Conservation (phyloP, 2,329 filamentous ascomycete genomes). For the Neoarthrinium moseri region DNA sequence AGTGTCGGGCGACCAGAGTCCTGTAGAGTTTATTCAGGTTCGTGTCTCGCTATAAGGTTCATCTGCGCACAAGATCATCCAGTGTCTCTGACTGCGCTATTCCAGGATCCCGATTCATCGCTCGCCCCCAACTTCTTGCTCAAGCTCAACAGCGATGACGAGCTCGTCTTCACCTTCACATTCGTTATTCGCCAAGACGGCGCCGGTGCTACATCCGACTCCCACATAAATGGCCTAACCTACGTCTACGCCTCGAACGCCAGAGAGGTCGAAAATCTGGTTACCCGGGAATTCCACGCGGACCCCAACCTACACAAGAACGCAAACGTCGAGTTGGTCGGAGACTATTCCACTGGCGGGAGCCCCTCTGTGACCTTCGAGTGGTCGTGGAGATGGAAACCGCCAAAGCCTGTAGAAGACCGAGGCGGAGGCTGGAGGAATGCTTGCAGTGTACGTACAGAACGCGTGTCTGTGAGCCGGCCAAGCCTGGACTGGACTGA, state of each 20-base stretch:
- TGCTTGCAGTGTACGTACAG: constrained; percentile 81
- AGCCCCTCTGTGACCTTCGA: constrained; percentile 82
- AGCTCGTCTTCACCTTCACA: constrained; percentile 89
- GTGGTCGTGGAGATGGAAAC: constrained; percentile 97
- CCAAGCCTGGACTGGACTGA: constrained; percentile 22
- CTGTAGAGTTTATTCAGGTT: constrained; percentile 92
- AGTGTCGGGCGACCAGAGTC: constrained; percentile 68
- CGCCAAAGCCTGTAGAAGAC: constrained; percentile 79
- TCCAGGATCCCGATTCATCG: constrained; percentile 73
- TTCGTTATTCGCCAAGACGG: constrained; percentile 71
- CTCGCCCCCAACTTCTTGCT: constrained; percentile 73
- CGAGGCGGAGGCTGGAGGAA: constrained; percentile 92
- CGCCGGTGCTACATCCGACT: constrained; percentile 60
- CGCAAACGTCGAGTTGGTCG: constrained; percentile 91
- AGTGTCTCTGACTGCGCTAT: constrained; percentile 15
- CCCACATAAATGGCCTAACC: constrained; percentile 82
- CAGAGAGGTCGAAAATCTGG: constrained; percentile 87
- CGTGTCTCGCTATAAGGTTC: constrained; percentile 22
- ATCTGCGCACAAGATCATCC: constrained; percentile 8
- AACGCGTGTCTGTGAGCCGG: too few relatives aligned
- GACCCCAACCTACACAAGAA: constrained; percentile 98
- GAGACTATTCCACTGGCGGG: constrained; percentile 84
- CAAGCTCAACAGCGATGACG: constrained; percentile 86
- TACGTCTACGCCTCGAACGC: constrained; percentile 86
- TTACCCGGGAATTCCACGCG: constrained; percentile 93